Evolutionary conservation across 352 stramenopile genomes (phyloP).

Genomic region (Pythium dissotocum): DNA sequence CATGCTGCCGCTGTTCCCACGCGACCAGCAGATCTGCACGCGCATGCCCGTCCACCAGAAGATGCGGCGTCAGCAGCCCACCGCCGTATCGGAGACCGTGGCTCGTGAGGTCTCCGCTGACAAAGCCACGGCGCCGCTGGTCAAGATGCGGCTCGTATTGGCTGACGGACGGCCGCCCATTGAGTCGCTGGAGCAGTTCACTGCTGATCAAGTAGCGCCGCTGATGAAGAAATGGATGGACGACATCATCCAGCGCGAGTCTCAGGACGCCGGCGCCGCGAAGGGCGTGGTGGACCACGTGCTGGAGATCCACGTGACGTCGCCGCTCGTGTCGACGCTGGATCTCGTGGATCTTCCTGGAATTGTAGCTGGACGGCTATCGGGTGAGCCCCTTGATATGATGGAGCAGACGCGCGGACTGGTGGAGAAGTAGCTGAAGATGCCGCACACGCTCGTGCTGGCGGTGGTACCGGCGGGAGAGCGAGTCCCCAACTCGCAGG

Average conservation of each 20-base stretch:
- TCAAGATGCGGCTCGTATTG: conserved; percentile 36
- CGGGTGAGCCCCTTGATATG: conserved; percentile 41
- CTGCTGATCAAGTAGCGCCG: conserved; percentile 21
- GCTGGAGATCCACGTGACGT: conserved; percentile 40
- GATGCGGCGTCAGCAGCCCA: conserved; percentile 23
- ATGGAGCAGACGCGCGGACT: conserved; percentile 40
- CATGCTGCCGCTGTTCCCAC: conserved; percentile 50
- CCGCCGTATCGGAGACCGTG: not conserved
- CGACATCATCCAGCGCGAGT: conserved; percentile 29
- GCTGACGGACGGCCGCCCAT: conserved; percentile 32
- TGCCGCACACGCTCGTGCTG: conserved; percentile 42
- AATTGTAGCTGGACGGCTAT: conserved; percentile 35
- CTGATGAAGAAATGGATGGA: conserved; percentile 44
- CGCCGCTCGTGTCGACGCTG: conserved; percentile 39
- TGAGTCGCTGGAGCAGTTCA: conserved; percentile 23
- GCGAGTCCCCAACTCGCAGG: conserved; percentile 41
- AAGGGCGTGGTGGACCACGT: conserved; percentile 41
- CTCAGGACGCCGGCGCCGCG: not conserved
- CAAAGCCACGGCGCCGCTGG: conserved; percentile 8
- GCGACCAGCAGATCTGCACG: conserved; percentile 37
- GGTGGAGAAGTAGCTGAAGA: conserved; percentile 38
- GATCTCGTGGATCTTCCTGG: conserved; percentile 46
- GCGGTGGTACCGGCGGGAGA: conserved; percentile 40
- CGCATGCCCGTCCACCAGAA: conserved; percentile 47
- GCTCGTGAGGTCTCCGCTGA: not conserved